These are phyloP conservation scores for Pseudogymnoascus sp. DNA, from an alignment of 2,329 filamentous ascomycete genomes.

Conservation along the genomic window DNA sequence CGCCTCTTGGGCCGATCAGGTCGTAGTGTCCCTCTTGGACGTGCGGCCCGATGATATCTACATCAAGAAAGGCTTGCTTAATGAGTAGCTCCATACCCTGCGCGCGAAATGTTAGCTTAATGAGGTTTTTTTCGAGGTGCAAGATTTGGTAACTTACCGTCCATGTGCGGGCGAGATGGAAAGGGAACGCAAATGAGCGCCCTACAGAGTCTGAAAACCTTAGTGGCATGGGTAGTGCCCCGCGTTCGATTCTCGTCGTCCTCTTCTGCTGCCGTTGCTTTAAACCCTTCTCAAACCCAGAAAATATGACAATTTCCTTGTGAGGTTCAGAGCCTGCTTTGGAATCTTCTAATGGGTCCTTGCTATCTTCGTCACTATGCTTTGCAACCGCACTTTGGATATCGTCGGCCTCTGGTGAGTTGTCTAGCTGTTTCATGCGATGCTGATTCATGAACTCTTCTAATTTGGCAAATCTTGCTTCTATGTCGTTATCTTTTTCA, in stretches of 20 bases:
- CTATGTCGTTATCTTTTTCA: neutral
- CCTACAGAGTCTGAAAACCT: conserved; percentile 87
- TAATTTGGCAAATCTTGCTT: neutral
- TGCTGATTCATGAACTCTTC: neutral
- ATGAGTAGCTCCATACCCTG: conserved; percentile 78
- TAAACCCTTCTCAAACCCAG: neutral
- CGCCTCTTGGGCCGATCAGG: conserved; percentile 58
- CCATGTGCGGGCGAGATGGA: conserved; percentile 74
- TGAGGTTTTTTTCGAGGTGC: neutral
- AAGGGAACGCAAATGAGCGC: conserved; percentile 83
- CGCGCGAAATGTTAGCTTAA: conserved; percentile 11
- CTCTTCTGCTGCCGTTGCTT: neutral
- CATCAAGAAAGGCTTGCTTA: conserved; percentile 70
- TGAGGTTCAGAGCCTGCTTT: neutral
- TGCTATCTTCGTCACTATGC: neutral
- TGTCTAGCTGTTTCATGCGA: neutral
- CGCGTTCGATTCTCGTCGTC: conserved; percentile 32
- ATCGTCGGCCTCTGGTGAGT: neutral
- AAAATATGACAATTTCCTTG: neutral
- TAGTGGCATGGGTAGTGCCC: too few species aligned
- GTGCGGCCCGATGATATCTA: conserved; percentile 64
- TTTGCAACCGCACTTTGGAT: neutral
- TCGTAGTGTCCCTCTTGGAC: conserved; percentile 72
- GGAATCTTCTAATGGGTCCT: neutral
- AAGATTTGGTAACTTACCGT: conserved; percentile 2